Evolutionary conservation across 2,329 filamentous ascomycete species (phyloP).

Genomic region (Trichoderma brevicompactum): DNA sequence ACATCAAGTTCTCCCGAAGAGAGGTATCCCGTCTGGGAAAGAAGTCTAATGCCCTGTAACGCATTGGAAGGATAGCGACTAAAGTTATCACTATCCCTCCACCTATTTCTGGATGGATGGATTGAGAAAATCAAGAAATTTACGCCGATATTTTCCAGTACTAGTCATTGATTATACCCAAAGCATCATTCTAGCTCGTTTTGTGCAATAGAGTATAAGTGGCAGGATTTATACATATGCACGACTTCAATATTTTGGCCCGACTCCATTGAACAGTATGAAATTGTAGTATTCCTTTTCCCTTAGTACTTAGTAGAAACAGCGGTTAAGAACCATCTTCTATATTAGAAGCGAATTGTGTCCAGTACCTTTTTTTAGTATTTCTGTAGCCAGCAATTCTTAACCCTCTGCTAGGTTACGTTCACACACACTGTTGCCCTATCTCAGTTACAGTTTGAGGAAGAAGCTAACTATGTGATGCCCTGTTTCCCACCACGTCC

Average conservation of each 20-base stretch:
- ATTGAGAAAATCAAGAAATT: background rate
- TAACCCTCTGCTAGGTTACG: conserved; percentile 17
- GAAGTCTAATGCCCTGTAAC: conserved; percentile 15
- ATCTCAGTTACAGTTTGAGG: conserved; percentile 24
- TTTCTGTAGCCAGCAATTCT: conserved; percentile 22
- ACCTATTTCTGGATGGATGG: background rate
- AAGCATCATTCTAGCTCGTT: background rate
- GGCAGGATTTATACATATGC: background rate
- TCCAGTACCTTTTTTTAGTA: conserved; percentile 26
- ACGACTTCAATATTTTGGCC: background rate
- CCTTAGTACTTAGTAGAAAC: conserved; percentile 24
- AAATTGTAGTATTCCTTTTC: conserved; percentile 24
- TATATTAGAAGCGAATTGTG: conserved; percentile 27
- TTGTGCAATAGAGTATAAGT: too few relatives aligned
- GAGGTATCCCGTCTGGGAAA: conserved; percentile 56
- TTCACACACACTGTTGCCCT: conserved; percentile 19
- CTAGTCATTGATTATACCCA: background rate
- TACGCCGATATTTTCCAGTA: background rate
- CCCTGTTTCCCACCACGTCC: conserved; percentile 22
- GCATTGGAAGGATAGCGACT: background rate
- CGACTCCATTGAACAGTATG: conserved; percentile 14
- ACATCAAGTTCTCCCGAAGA: conserved; percentile 57
- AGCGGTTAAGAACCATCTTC: conserved; percentile 26
- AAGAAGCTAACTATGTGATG: conserved; percentile 27
- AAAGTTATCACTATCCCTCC: background rate